Percentiles rank a stretch among this genome's conserved stretches.
phyloP scores from a whole-genome alignment of 2,329 filamentous ascomycete species.

The Fusarium mexicanum region DNA sequence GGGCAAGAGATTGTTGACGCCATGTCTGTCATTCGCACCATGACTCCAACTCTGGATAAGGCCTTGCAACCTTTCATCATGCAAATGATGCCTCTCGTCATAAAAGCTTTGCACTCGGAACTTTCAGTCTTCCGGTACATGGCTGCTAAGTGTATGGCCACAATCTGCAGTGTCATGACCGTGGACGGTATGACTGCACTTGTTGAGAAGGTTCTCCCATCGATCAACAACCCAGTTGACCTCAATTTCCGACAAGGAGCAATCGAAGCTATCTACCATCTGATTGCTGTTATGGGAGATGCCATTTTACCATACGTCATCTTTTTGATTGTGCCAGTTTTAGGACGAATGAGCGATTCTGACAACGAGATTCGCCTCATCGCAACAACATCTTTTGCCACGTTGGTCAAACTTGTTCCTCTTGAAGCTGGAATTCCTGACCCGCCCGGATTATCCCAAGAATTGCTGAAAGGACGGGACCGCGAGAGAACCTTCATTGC shows the following conservation, averaged over 20 bases:
- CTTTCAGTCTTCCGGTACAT: slow-evolving; percentile 95
- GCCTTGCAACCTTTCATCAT: slow-evolving; percentile 83
- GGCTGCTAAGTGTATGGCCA: slow-evolving; percentile 96
- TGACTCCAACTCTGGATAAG: slow-evolving; percentile 87
- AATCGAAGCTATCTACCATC: slow-evolving; percentile 93
- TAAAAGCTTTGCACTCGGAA: slow-evolving; percentile 86
- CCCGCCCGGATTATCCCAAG: slow-evolving; percentile 88
- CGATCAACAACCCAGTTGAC: slow-evolving; percentile 90
- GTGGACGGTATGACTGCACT: slow-evolving; percentile 96
- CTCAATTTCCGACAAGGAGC: slow-evolving; percentile 90
- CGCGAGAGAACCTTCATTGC: slow-evolving; percentile 96
- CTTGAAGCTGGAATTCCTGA: slow-evolving; percentile 97
- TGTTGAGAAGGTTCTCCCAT: slow-evolving; percentile 90
- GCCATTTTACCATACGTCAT: slow-evolving; percentile 96
- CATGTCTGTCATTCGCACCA: slow-evolving; percentile 88
- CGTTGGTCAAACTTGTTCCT: slow-evolving; percentile 94
- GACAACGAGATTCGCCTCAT: slow-evolving; percentile 95
- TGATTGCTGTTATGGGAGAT: slow-evolving; percentile 98
- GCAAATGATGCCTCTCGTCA: slow-evolving; percentile 83
- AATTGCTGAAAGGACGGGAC: slow-evolving; percentile 89
- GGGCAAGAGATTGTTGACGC: slow-evolving; percentile 96
- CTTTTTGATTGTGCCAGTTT: slow-evolving; percentile 95
- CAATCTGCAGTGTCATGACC: slow-evolving; percentile 95
- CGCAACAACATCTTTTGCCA: slow-evolving; percentile 96
- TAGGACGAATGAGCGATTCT: slow-evolving; percentile 98